These are phyloP conservation scores for Nitzschia putrida DNA, from an alignment of 108 stramenopile species.

Conservation along the genomic window DNA sequence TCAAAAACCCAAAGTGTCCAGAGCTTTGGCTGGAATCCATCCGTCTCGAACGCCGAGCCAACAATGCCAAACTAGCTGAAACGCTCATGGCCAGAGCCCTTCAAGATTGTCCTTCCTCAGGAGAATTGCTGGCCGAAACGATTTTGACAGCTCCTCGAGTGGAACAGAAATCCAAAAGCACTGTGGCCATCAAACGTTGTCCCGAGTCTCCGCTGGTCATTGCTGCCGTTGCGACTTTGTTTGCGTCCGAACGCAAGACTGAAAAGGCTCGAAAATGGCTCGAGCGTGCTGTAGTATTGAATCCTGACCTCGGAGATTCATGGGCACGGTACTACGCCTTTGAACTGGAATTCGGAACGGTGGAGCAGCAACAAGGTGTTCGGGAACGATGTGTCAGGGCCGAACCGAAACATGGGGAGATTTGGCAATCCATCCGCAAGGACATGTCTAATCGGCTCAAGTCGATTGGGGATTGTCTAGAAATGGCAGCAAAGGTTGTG, in stretches of 20 bases:
- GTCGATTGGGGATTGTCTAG: slow-evolving; percentile 55
- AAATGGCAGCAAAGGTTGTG: slow-evolving; percentile 45
- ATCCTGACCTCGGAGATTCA: slow-evolving; percentile 90
- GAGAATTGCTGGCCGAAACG: slow-evolving; percentile 87
- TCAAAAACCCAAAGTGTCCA: slow-evolving; percentile 79
- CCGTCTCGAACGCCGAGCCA: slow-evolving; percentile 87
- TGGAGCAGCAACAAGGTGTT: slow-evolving; percentile 62
- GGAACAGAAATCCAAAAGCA: slow-evolving; percentile 86
- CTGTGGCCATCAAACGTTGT: slow-evolving; percentile 90
- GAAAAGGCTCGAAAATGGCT: slow-evolving; percentile 98
- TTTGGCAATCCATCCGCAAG: slow-evolving; percentile 85
- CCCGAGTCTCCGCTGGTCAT: slow-evolving; percentile 92
- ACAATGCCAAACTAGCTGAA: slow-evolving; percentile 82
- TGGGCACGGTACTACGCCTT: slow-evolving; percentile 93
- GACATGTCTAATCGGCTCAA: slow-evolving; percentile 70
- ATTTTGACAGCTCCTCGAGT: slow-evolving; percentile 85
- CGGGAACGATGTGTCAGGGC: slow-evolving; percentile 74
- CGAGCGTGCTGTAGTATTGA: slow-evolving; percentile 85
- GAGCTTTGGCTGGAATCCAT: slow-evolving; percentile 92
- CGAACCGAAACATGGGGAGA: slow-evolving; percentile 93
- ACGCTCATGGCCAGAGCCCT: slow-evolving; percentile 93
- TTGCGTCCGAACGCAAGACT: slow-evolving; percentile 84
- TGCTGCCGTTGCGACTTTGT: slow-evolving; percentile 89
- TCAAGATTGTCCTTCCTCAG: slow-evolving; percentile 93
- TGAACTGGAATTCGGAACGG: slow-evolving; percentile 72